phyloP scores from a whole-genome alignment of 2,329 filamentous ascomycete species.

The Mycosphaerella sp. region DNA sequence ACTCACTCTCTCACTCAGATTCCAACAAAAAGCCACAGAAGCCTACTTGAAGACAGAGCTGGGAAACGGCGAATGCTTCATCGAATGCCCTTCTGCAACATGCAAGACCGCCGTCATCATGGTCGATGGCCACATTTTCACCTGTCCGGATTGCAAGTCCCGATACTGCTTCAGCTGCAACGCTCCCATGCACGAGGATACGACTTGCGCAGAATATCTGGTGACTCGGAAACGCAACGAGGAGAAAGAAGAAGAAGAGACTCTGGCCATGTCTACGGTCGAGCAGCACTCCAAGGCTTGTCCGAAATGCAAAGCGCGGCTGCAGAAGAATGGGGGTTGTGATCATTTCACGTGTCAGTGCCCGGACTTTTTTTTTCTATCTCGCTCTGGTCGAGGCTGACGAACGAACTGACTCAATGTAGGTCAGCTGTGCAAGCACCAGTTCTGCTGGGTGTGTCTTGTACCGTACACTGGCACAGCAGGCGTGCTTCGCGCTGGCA shows the following conservation, averaged over 20 bases:
- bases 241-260: constrained; percentile 7
- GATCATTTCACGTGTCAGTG: constrained; percentile 8
- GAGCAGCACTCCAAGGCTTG: constrained; percentile 14
- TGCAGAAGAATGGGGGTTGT: constrained; percentile 8
- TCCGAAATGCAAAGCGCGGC: constrained; percentile 2
- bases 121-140: constrained; percentile 12
- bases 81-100: constrained; percentile 3
- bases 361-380: too few species aligned
- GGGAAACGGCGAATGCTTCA: neutral
- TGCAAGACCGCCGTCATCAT: constrained; percentile 5
- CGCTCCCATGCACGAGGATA: constrained; percentile 9
- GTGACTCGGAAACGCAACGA: neutral
- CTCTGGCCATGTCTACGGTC: neutral
- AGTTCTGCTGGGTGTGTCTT: constrained; percentile 19
- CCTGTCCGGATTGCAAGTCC: constrained; percentile 3
- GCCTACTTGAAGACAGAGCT: constrained; percentile 1
- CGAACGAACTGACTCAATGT: neutral
- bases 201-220: constrained; percentile 1
- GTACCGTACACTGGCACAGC: constrained; percentile 2
- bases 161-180: constrained; percentile 12
- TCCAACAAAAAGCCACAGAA: constrained; percentile 6
- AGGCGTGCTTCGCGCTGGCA: neutral
- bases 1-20: too few species aligned
- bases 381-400: too few species aligned
- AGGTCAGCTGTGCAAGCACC: constrained; percentile 12